Conservation (phyloP, 2,329 filamentous ascomycete genomes). For the Pseudocercospora musae region DNA sequence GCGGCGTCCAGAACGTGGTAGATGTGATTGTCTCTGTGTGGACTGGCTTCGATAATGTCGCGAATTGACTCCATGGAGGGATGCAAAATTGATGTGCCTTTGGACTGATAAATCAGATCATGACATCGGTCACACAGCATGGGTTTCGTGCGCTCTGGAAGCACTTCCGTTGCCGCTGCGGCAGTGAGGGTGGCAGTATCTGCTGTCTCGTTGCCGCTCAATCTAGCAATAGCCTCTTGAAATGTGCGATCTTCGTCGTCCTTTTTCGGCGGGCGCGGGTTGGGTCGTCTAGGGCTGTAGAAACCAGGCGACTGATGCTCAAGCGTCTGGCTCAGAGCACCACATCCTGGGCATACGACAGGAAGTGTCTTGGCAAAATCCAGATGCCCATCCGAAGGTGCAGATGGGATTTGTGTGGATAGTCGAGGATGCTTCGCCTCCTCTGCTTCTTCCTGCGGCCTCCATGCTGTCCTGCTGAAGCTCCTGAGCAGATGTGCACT, state of each 20-base stretch:
- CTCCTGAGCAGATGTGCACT: neutral
- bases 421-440: neutral
- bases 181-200: neutral
- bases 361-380: constrained; percentile 26
- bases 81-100: constrained; percentile 69
- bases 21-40: constrained; percentile 86
- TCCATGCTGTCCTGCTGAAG: constrained; percentile 11
- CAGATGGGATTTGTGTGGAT: neutral
- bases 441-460: neutral
- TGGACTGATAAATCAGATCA: constrained; percentile 70
- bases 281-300: constrained; percentile 51
- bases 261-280: constrained; percentile 21
- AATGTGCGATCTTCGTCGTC: constrained; percentile 39
- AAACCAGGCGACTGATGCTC: constrained; percentile 56
- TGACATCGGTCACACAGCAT: constrained; percentile 82
- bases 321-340: constrained; percentile 57
- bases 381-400: neutral
- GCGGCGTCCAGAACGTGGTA: constrained; percentile 95
- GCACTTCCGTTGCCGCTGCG: neutral
- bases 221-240: constrained; percentile 28
- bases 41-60: constrained; percentile 82
- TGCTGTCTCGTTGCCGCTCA: neutral
- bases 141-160: constrained; percentile 5
- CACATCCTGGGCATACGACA: constrained; percentile 57
- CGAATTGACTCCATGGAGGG: constrained; percentile 77